These are phyloP conservation scores for Pseudodiploospora longispora DNA, from an alignment of 2,329 filamentous ascomycete species.

Conservation along the genomic window DNA sequence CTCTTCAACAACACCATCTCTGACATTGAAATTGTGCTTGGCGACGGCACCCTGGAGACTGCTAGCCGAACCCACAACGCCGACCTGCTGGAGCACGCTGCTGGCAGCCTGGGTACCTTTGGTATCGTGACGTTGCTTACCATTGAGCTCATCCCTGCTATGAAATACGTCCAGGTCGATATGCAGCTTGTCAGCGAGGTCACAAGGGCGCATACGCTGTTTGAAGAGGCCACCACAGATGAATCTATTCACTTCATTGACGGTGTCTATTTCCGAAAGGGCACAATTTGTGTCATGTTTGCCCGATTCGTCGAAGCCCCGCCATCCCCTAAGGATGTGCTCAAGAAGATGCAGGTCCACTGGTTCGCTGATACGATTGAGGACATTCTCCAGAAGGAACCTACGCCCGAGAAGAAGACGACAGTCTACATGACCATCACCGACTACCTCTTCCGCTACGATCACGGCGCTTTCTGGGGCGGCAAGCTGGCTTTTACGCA, in stretches of 20 bases:
- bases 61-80: conserved; percentile 36
- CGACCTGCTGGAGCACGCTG: conserved; percentile 45
- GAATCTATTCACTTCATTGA: conserved; percentile 45
- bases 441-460: conserved; percentile 50
- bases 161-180: conserved; percentile 40
- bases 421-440: conserved; percentile 31
- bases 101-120: conserved; percentile 45
- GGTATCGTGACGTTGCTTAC: conserved; percentile 50
- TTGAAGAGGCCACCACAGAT: conserved; percentile 21
- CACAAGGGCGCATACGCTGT: conserved; percentile 25
- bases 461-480: conserved; percentile 49
- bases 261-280: conserved; percentile 42
- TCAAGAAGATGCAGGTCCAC: conserved; percentile 23
- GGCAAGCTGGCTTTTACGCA: conserved; percentile 42
- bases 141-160: conserved; percentile 40
- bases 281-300: conserved; percentile 41
- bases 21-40: conserved; percentile 46
- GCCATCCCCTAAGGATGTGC: conserved; percentile 36
- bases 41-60: conserved; percentile 40
- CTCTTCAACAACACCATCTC: conserved; percentile 47
- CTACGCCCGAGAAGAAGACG: conserved; percentile 13
- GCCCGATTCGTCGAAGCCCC: conserved; percentile 36
- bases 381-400: conserved; percentile 17
- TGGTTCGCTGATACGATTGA: conserved; percentile 23
- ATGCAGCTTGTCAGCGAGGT: conserved; percentile 31